phyloP scores from a whole-genome alignment of 805 yeast species.

The Ogataea sp. region DNA sequence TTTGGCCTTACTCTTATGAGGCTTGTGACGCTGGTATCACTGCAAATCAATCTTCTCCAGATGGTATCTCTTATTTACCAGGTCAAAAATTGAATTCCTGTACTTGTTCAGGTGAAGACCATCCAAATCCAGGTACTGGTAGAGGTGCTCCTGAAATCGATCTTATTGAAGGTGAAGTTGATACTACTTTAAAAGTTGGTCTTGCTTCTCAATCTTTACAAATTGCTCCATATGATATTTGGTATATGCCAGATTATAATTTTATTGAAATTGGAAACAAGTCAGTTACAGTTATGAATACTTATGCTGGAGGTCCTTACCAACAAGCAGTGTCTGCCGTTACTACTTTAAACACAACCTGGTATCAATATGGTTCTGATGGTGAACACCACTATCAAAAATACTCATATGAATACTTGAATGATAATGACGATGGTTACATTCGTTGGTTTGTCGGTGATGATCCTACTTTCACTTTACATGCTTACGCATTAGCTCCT shows the following conservation, averaged over 20 bases:
- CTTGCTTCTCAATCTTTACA: conserved; percentile 29
- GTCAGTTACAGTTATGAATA: conserved; percentile 27
- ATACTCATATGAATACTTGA: conserved; percentile 70
- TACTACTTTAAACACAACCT: conserved; percentile 27
- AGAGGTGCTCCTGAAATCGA: conserved; percentile 91
- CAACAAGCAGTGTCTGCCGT: conserved; percentile 33
- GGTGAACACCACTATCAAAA: conserved; percentile 51
- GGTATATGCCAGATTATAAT: conserved; percentile 34
- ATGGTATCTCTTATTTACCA: conserved; percentile 70
- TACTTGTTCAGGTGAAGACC: conserved; percentile 67
- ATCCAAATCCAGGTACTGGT: conserved; percentile 73
- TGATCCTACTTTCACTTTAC: conserved; percentile 64
- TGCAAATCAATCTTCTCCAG: conserved; percentile 74
- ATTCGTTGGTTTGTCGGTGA: conserved; percentile 83
- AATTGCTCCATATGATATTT: conserved; percentile 35
- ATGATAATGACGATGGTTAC: conserved; percentile 66
- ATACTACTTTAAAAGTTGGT: conserved; percentile 7
- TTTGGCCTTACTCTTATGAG: conserved; percentile 81
- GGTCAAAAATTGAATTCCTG: conserved; percentile 71
- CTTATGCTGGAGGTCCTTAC: conserved; percentile 29
- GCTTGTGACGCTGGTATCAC: conserved; percentile 83
- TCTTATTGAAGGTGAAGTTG: conserved; percentile 54
- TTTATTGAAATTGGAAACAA: conserved; percentile 22
- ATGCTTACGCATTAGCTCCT: conserved; percentile 73
- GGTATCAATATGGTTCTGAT: conserved; percentile 40